These are phyloP conservation scores for Neurospora sp. DNA, from an alignment of 495 filamentous ascomycete species.

Conservation along the genomic window DNA sequence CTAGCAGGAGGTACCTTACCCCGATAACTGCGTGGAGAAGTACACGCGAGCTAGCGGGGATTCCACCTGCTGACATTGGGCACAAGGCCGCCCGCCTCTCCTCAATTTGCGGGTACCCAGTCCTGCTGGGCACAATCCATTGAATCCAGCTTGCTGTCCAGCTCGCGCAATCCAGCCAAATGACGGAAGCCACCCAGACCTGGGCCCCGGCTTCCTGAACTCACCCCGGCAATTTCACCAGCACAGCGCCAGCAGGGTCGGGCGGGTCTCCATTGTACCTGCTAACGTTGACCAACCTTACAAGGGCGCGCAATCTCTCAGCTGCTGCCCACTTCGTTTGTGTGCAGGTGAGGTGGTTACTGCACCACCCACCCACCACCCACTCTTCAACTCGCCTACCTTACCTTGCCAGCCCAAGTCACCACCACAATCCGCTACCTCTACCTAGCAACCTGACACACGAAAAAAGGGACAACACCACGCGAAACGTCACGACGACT, in stretches of 20 bases:
- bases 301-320: background rate
- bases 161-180: background rate
- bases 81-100: background rate
- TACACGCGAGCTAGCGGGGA: background rate
- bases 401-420: background rate
- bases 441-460: background rate
- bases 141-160: background rate
- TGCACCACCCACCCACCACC: conserved; percentile 1
- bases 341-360: background rate
- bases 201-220: background rate
- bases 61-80: background rate
- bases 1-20: background rate
- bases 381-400: background rate
- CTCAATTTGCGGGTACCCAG: background rate
- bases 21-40: background rate
- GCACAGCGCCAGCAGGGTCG: background rate
- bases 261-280: background rate
- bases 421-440: background rate
- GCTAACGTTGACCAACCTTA: background rate
- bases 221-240: background rate
- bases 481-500: background rate
- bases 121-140: background rate
- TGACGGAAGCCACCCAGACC: background rate
- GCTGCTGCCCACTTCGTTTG: background rate
- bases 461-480: background rate